Base-by-base conservation (phyloP, 305 asterid species). In the Fraxinus nigra region DNA sequence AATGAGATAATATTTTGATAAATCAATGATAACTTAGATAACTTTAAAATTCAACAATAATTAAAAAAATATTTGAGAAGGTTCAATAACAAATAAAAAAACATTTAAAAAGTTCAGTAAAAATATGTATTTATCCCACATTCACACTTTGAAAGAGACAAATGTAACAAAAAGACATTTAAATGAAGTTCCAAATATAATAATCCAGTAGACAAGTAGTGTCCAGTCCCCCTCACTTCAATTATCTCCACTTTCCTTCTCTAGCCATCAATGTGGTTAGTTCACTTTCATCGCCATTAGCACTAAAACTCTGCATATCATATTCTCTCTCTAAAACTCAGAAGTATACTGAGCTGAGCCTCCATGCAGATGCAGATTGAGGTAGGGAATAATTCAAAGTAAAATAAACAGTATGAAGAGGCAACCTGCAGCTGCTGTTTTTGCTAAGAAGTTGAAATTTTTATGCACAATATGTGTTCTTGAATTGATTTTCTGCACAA, bases 401-500 rank as follows among this genome's bases (percentile, higher is more conserved):
- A 63, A 38, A 61, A 28, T 67, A 43, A 14, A 72, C 24, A 75
- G 54, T 70, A 70, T 76, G 84, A 67, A 67, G 74, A 67, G 37
- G 37, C 38, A 67, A 26, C 37, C 74, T 26, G 18, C 1, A 67
- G 38, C 74, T 30, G 37, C 4, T 13, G 16, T 28, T 67, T 13
- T 75, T 37, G 20, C 38, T 6, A 84, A 63, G 54, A 81, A 81
- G 78, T 43, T 78, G 28, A 34, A 34, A 10, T 5, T 86, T 81
- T 69, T 84, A 48, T 79, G 65, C 77, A 4, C 85, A 2, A 37
- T 90, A 70, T 79, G 76, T 59, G 72, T 51, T 72, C 69, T 85
- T 76, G 72, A 28, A 16, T 78, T 91, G 51, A 56, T 82, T 84
- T 80, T 82, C 86, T 85, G 82, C 81, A 56, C 85, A 51, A 63